phyloP scores from a whole-genome alignment of 257 asterid genomes.

The Sherardia arvensis region DNA sequence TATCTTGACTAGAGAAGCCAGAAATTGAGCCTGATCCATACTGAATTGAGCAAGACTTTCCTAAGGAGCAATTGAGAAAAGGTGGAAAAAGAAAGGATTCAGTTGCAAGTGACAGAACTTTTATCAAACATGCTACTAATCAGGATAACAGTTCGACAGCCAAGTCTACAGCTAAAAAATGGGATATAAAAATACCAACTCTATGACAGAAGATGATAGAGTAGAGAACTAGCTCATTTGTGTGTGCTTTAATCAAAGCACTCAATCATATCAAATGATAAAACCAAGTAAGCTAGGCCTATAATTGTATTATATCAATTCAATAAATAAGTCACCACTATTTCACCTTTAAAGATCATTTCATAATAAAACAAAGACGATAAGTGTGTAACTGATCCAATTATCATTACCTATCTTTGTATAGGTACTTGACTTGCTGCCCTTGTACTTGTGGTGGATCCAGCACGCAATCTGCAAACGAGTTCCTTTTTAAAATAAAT shows the following conservation, averaged over 20 bases:
- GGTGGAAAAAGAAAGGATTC: neutral
- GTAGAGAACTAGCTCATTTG: neutral
- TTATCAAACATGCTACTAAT: neutral
- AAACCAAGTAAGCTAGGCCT: neutral
- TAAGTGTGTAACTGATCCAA: neutral
- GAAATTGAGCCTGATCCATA: conserved; percentile 89
- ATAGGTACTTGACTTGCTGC: conserved; percentile 64
- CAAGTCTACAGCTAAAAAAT: neutral
- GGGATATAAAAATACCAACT: neutral
- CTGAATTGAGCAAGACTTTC: conserved; percentile 58
- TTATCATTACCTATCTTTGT: conserved; percentile 50
- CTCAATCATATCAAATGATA: neutral
- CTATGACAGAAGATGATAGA: neutral
- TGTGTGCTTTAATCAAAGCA: neutral
- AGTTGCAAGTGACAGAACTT: neutral
- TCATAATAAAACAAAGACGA: neutral
- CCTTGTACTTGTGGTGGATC: conserved; percentile 65
- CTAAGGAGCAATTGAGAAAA: conserved; percentile 22
- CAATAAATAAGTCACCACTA: neutral
- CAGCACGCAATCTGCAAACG: conserved; percentile 79
- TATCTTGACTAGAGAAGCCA: conserved; percentile 85
- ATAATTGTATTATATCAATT: neutral
- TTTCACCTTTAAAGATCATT: too few species aligned
- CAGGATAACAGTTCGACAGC: neutral
- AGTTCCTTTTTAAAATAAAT: neutral